Conservation (phyloP, 78 protist species). For the Parvularia atlantis region DNA sequence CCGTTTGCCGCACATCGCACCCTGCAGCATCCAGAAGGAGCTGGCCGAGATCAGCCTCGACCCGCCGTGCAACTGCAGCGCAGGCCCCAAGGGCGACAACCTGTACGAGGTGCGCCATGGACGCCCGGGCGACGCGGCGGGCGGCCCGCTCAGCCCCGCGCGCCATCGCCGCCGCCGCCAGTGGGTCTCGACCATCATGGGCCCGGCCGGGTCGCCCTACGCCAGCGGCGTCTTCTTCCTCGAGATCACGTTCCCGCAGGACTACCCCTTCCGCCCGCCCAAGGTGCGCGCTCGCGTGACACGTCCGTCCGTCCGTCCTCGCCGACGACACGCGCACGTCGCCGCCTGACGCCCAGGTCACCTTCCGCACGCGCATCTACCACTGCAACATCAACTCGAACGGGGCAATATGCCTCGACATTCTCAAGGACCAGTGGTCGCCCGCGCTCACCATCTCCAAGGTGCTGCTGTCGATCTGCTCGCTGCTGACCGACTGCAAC, state of each 20-base stretch:
- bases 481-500: conserved; percentile 47
- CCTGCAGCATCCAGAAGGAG: conserved; percentile 26
- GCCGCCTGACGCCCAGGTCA: conserved; percentile 16
- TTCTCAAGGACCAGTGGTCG: conserved; percentile 52
- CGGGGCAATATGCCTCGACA: conserved; percentile 68
- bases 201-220: conserved; percentile 45
- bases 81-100: conserved; percentile 52
- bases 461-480: conserved; percentile 54
- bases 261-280: conserved; percentile 81
- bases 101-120: no score
- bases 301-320: neutral
- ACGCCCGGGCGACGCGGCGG: no score
- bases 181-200: conserved; percentile 66
- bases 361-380: conserved; percentile 53
- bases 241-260: conserved; percentile 39
- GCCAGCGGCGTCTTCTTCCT: conserved; percentile 70
- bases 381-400: conserved; percentile 47
- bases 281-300: conserved; percentile 10
- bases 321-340: no score
- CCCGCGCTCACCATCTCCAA: conserved; percentile 68
- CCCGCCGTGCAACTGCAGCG: conserved; percentile 36
- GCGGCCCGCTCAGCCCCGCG: no score
- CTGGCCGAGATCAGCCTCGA: conserved; percentile 16
- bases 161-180: no score
- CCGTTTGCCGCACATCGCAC: no score